Conservation (phyloP, 345 rosid genomes). For the Anastatica hierochuntica region DNA sequence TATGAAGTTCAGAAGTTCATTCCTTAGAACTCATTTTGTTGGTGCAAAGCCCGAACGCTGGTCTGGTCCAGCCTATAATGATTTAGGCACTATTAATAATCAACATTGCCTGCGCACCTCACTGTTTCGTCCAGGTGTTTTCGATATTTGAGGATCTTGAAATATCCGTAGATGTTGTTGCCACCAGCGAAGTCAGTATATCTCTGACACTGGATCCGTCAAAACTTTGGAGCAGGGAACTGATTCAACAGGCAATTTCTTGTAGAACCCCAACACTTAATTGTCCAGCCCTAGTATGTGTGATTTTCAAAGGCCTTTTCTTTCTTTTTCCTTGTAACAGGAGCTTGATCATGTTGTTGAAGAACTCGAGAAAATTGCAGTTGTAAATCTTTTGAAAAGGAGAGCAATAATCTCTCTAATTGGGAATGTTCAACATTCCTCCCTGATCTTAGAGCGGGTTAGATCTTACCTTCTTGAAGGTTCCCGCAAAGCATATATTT, state of each 20-base stretch:
- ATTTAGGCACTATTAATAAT: too few species aligned
- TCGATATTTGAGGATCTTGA: slow-evolving; percentile 93
- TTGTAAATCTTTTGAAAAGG: slow-evolving; percentile 73
- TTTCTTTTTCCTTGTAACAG: slow-evolving; percentile 29
- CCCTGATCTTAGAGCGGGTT: slow-evolving; percentile 92
- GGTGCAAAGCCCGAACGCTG: background rate
- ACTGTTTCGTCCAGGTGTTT: slow-evolving; percentile 53
- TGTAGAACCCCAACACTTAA: background rate
- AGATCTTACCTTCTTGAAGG: slow-evolving; percentile 12
- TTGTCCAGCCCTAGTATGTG: background rate
- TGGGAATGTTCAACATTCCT: slow-evolving; percentile 88
- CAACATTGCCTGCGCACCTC: background rate
- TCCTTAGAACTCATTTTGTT: too few species aligned
- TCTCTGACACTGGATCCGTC: slow-evolving; percentile 96
- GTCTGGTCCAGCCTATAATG: background rate
- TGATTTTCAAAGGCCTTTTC: background rate
- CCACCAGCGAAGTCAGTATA: slow-evolving; percentile 99
- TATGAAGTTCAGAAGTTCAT: too few species aligned
- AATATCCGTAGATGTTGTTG: slow-evolving; percentile 97
- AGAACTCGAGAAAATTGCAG: slow-evolving; percentile 94
- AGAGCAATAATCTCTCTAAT: slow-evolving; percentile 93
- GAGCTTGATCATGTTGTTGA: slow-evolving; percentile 97
- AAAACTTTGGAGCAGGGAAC: slow-evolving; percentile 94
- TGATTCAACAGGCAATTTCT: slow-evolving; percentile 90
- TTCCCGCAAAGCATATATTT: background rate